Evolutionary conservation across 441 rosid genomes (phyloP), one percentile per base, ranked within the genome.

Genomic region (Bocquillonia castaneifolia): DNA sequence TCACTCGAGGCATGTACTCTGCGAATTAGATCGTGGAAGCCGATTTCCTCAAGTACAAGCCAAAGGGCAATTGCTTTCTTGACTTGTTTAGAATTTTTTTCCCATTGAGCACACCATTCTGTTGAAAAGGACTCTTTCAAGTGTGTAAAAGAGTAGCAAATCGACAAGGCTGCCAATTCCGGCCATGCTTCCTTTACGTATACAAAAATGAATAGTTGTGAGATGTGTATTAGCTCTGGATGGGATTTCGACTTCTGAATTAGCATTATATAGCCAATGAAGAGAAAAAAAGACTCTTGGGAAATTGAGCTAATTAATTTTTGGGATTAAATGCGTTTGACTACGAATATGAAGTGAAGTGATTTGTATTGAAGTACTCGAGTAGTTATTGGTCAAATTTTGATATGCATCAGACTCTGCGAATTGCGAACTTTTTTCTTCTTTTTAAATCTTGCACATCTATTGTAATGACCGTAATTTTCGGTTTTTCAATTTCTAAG

Each of bases 101-200:
- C n/a, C 74, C 51, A 76, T 42, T 51, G 52, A 52, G 10, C 61
- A 8, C 1, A 76, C 80, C 80, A 79, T 64, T 68, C 72, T 71
- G 37, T 74, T 68, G 72, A 73, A 79, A 25, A 79, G 76, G 18
- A 54, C 50, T 44, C 78, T 73, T 50, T 76, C 76, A 1, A 42
- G 59, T 10, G 76, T 59, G 72, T 72, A 77, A 69, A 81, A 81
- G 22, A 74, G 81, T 53, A 74, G 54, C 14, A 74, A 73, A 53
- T 77, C 77, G 4, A 74, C 69, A 0, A 77, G 75, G 36, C 62
- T 58, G 18, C 75, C 81, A 14, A 51, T 37, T 51, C 54, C 58
- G 45, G 65, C 66, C 77, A 69, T 75, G 54, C n/a, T 59, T 53
- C 36, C 17, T 17, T 14, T 4, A 4, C 8, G 9, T 20, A 6